phyloP scores from a whole-genome alignment of 345 rosid species.

The Eucalyptus pumila region DNA sequence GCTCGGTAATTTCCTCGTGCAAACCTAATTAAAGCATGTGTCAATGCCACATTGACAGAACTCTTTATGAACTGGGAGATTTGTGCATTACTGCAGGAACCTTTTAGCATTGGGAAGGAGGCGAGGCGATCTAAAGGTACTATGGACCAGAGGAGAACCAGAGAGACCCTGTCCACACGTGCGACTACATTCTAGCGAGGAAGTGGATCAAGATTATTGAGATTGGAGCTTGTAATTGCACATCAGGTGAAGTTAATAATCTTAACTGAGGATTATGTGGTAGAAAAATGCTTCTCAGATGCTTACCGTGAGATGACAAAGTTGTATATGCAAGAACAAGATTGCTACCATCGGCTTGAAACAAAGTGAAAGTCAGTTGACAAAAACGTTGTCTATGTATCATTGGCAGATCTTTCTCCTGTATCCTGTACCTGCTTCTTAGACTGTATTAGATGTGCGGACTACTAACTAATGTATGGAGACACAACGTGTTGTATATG shows the following conservation, averaged over 20 bases:
- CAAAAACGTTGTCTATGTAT: neutral
- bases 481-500: neutral
- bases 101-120: slow-evolving; percentile 50
- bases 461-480: neutral
- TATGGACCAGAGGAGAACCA: slow-evolving; percentile 85
- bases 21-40: neutral
- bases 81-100: slow-evolving; percentile 40
- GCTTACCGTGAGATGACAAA: neutral
- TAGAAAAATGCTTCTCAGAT: neutral
- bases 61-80: neutral
- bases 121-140: slow-evolving; percentile 59
- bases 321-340: neutral
- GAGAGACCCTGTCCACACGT: slow-evolving; percentile 68
- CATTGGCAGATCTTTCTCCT: neutral
- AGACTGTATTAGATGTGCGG: neutral
- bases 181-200: slow-evolving; percentile 12
- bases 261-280: neutral
- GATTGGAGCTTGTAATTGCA: neutral
- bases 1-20: slow-evolving; percentile 38
- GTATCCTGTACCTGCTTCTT: neutral
- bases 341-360: neutral
- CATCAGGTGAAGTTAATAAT: neutral
- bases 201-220: neutral
- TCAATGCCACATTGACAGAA: neutral
- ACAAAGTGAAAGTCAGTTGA: neutral